These are phyloP conservation scores for Lolium perenne DNA, from an alignment of 176 grass and related monocot genomes.

Conservation along the genomic window DNA sequence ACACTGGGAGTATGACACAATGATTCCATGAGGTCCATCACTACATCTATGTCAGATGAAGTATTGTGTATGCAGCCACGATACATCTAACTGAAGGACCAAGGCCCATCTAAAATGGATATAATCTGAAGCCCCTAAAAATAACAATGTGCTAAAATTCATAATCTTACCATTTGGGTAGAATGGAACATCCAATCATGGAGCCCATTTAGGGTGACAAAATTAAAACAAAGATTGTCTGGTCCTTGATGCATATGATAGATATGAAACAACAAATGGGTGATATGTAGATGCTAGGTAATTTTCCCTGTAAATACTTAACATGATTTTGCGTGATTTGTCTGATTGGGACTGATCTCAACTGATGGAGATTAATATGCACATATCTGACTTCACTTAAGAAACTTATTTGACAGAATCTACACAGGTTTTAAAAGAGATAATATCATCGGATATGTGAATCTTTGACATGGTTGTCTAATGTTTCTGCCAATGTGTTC, in stretches of 20 bases:
- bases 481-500: neutral
- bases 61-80: neutral
- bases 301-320: neutral
- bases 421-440: neutral
- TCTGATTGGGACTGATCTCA: neutral
- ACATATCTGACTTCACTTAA: neutral
- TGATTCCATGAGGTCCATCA: neutral
- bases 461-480: neutral
- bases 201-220: neutral
- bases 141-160: neutral
- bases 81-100: neutral
- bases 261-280: neutral
- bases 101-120: slow-evolving; percentile 1
- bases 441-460: neutral
- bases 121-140: neutral
- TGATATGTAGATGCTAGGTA: neutral
- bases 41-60: neutral
- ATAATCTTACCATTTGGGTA: slow-evolving; percentile 26
- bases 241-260: neutral
- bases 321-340: neutral
- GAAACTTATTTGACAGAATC: neutral
- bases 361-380: neutral
- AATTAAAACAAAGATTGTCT: neutral
- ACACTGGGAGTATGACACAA: neutral
- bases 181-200: neutral